Conservation (phyloP, 208 protist genomes). For the Vickermania spadyakhi region DNA sequence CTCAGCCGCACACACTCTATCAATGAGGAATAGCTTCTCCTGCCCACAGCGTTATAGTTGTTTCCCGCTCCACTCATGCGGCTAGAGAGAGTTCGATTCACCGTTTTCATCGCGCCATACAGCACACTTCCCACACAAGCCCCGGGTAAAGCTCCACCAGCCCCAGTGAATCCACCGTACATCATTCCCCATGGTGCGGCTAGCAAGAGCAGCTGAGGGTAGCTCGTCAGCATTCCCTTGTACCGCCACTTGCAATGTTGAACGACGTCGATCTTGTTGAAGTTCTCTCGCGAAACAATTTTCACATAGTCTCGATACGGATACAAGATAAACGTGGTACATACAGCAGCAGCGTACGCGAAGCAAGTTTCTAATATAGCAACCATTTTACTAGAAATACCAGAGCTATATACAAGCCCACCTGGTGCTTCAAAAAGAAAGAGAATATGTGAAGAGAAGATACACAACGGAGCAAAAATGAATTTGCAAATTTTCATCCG, state of each 20-base stretch:
- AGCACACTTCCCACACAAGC: conserved; percentile 48
- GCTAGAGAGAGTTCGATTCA: conserved; percentile 49
- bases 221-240: conserved; percentile 67
- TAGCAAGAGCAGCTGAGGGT: conserved; percentile 70
- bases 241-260: conserved; percentile 56
- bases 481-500: no score
- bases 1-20: conserved; percentile 48
- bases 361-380: no score
- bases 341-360: conserved; percentile 49
- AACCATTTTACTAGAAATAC: no score
- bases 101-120: conserved; percentile 46
- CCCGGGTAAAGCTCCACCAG: conserved; percentile 30
- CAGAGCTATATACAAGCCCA: no score
- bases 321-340: conserved; percentile 62
- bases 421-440: no score
- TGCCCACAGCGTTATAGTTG: conserved; percentile 34
- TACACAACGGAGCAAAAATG: no score
- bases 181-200: conserved; percentile 49
- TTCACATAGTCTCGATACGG: conserved; percentile 85
- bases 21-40: conserved; percentile 36
- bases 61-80: conserved; percentile 44
- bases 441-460: no score
- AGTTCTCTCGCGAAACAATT: conserved; percentile 16
- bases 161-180: conserved; percentile 69
- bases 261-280: conserved; percentile 14